These are phyloP conservation scores for Aspergillus melleus DNA, from an alignment of 2,329 filamentous ascomycete genomes.

Conservation along the genomic window DNA sequence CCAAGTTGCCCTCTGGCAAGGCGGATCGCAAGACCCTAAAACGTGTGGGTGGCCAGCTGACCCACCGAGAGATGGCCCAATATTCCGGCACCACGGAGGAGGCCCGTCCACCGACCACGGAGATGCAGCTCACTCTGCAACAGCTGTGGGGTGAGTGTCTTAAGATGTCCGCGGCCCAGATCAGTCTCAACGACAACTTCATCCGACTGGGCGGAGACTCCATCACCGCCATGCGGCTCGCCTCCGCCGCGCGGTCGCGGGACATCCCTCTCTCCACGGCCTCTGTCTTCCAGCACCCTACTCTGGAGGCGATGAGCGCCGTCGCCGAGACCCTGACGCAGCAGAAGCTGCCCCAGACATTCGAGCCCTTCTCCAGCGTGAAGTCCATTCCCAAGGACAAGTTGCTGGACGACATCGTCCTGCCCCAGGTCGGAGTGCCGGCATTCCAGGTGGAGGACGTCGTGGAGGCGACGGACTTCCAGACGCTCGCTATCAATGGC, in stretches of 20 bases:
- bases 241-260: conserved; percentile 6
- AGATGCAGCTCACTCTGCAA: conserved; percentile 8
- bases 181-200: conserved; percentile 19
- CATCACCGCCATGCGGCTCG: conserved; percentile 12
- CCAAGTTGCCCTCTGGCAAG: conserved; percentile 10
- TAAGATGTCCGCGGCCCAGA: neutral
- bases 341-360: conserved; percentile 8
- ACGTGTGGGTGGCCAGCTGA: neutral
- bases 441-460: conserved; percentile 9
- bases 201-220: conserved; percentile 16
- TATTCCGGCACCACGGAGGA: conserved; percentile 32
- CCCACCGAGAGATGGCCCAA: conserved; percentile 2
- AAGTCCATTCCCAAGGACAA: conserved; percentile 8
- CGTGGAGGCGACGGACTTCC: conserved; percentile 15
- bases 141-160: conserved; percentile 8
- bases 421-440: conserved; percentile 5
- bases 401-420: conserved; percentile 8
- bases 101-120: conserved; percentile 21
- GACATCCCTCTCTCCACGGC: conserved; percentile 24
- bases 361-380: conserved; percentile 10
- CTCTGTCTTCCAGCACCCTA: conserved; percentile 27
- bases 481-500: conserved; percentile 14
- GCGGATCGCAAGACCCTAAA: conserved; percentile 9
- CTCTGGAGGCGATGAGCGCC: conserved; percentile 12
- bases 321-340: conserved; percentile 2